Percentiles rank a stretch among this genome's conserved stretches.
Evolutionary conservation across 441 rosid genomes (phyloP).

Genomic region (Adansonia rubrostipa): DNA sequence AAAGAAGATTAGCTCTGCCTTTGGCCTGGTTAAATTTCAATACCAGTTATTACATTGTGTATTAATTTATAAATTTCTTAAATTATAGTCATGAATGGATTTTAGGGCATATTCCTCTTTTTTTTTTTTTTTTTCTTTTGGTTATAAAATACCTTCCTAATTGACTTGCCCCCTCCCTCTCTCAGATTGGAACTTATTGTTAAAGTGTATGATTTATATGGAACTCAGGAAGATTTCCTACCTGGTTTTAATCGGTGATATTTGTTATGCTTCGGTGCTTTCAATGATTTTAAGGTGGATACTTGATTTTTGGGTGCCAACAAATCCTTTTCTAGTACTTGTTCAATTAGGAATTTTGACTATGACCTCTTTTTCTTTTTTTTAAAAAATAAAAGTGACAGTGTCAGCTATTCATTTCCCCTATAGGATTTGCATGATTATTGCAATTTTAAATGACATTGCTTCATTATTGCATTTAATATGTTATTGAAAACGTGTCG

Average conservation of each 20-base stretch:
- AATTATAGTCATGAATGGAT: not conserved
- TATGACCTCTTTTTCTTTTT: not conserved
- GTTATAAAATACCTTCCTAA: conserved; percentile 3
- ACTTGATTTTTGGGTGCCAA: conserved; percentile 1
- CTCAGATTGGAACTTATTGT: not conserved
- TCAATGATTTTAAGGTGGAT: conserved; percentile 8
- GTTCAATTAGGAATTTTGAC: not conserved
- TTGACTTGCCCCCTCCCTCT: not conserved
- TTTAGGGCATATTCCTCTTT: not conserved
- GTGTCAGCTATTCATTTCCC: not conserved
- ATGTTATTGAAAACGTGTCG: conserved; percentile 35
- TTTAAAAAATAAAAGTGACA: conserved; percentile 7
- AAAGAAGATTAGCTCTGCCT: not conserved
- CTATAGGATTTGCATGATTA: not conserved
- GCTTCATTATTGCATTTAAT: conserved; percentile 26
- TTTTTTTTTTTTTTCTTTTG: conserved; percentile 9
- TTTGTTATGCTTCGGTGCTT: conserved; percentile 1
- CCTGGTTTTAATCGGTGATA: not conserved
- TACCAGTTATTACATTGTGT: not conserved
- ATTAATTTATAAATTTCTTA: conserved; percentile 11
- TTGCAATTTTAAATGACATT: not conserved
- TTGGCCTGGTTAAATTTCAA: conserved; percentile 6
- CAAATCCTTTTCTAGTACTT: not conserved
- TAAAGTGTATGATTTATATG: conserved; percentile 7
- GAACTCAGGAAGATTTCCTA: not conserved